phyloP scores from a whole-genome alignment of 148 eudicot genomes.

The Chenopodium formosanum region DNA sequence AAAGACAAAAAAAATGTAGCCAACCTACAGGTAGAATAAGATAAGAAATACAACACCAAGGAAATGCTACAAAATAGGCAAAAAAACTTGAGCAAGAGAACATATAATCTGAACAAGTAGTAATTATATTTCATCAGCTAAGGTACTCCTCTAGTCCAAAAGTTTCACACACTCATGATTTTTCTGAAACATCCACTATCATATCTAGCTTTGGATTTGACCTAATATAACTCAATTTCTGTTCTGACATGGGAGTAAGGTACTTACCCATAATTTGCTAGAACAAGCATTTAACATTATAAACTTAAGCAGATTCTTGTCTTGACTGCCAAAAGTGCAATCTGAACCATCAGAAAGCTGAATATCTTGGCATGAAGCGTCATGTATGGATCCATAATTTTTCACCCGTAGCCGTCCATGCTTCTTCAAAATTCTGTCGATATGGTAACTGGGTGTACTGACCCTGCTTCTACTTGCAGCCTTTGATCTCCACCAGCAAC shows the following conservation, averaged over 20 bases:
- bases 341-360: slow-evolving; percentile 45
- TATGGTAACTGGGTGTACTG: slow-evolving; percentile 24
- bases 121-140: background rate
- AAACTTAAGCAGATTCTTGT: slow-evolving; percentile 52
- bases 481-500: slow-evolving; percentile 28
- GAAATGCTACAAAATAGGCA: background rate
- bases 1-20: background rate
- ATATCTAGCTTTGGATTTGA: background rate
- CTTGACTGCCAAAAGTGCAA: slow-evolving; percentile 36
- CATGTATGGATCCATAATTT: slow-evolving; percentile 60
- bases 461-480: slow-evolving; percentile 16
- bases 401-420: slow-evolving; percentile 57
- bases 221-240: background rate
- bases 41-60: background rate
- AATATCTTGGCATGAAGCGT: slow-evolving; percentile 58
- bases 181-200: background rate
- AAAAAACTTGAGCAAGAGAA: background rate
- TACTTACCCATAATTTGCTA: slow-evolving; percentile 60
- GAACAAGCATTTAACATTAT: slow-evolving; percentile 58
- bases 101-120: background rate
- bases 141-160: background rate
- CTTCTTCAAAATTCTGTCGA: slow-evolving; percentile 49
- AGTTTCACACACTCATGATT: background rate
- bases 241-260: background rate
- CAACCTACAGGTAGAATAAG: background rate